Conservation (phyloP, 2,329 filamentous ascomycete species). For the Penicillium fuscoglaucum region DNA sequence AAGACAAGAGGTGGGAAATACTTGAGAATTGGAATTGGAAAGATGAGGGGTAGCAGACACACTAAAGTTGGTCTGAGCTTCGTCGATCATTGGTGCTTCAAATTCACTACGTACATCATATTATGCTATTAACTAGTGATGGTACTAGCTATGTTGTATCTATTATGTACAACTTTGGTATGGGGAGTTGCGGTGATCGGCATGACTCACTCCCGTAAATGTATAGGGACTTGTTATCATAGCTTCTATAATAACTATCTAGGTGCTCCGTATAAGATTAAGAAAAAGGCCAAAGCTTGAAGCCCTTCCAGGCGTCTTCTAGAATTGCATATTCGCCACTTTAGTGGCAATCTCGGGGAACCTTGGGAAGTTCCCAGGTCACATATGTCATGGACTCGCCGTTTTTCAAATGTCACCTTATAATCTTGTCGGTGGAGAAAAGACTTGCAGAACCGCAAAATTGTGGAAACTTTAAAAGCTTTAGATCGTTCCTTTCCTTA, state of each 20-base stretch:
- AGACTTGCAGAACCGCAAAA: neutral
- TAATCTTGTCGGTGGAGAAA: neutral
- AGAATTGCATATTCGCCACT: constrained; percentile 28
- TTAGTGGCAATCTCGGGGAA: constrained; percentile 2
- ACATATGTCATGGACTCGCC: constrained; percentile 10
- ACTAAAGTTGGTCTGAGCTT: constrained; percentile 9
- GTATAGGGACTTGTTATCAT: neutral
- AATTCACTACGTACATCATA: neutral
- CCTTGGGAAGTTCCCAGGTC: neutral
- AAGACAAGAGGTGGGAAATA: neutral
- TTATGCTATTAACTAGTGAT: neutral
- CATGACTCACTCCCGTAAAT: neutral
- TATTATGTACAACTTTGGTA: neutral
- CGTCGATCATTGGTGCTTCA: constrained; percentile 6
- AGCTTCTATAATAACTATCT: no score
- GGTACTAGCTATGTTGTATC: neutral
- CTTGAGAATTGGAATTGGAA: constrained; percentile 1
- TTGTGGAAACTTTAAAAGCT: neutral
- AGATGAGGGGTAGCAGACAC: constrained; percentile 5
- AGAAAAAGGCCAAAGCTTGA: constrained; percentile 23
- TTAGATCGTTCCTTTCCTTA: no score
- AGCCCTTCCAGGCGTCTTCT: constrained; percentile 38
- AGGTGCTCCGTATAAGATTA: neutral
- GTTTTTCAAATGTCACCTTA: constrained; percentile 4
- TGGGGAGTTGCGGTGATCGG: neutral